Percentiles rank a stretch among this genome's conserved stretches.
Conservation (phyloP, 345 rosid genomes). For the Rubroshorea leprosula region DNA sequence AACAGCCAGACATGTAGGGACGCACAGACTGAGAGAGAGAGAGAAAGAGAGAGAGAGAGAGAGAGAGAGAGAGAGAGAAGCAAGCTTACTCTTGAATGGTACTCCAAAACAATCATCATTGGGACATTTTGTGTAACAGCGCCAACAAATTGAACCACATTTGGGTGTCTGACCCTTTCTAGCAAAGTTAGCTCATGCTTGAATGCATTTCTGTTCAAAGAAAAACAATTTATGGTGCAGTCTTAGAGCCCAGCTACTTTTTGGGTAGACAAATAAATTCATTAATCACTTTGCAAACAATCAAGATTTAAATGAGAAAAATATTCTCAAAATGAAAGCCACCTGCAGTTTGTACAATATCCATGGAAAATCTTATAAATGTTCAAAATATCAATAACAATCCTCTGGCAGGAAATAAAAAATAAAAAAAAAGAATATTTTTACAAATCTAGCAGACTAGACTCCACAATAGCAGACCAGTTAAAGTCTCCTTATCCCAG, state of each 20-base stretch:
- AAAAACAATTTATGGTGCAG: conserved; percentile 1
- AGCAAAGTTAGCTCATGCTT: conserved; percentile 72
- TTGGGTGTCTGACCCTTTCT: conserved; percentile 93
- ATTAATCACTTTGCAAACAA: too few species aligned
- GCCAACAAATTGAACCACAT: conserved; percentile 96
- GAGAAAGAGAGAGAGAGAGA: background rate
- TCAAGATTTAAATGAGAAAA: too few species aligned
- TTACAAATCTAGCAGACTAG: background rate
- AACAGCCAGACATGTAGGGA: too few species aligned
- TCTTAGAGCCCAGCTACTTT: conserved; percentile 12
- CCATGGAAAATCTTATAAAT: background rate
- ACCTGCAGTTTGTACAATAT: too few species aligned
- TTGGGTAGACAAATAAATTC: too few species aligned
- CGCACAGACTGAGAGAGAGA: conserved; percentile 1
- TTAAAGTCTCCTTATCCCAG: background rate
- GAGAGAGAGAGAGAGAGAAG: conserved; percentile 11
- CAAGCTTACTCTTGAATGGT: conserved; percentile 68
- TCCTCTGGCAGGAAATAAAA: background rate
- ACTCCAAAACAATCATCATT: conserved; percentile 92
- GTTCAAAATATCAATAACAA: background rate
- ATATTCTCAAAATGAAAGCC: too few species aligned
- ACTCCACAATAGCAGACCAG: too few species aligned
- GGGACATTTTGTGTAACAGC: conserved; percentile 97
- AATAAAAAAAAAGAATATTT: too few species aligned
- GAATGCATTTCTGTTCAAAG: conserved; percentile 72